phyloP scores from a whole-genome alignment of 2,329 filamentous ascomycete genomes.

The Venturia carpophila region DNA sequence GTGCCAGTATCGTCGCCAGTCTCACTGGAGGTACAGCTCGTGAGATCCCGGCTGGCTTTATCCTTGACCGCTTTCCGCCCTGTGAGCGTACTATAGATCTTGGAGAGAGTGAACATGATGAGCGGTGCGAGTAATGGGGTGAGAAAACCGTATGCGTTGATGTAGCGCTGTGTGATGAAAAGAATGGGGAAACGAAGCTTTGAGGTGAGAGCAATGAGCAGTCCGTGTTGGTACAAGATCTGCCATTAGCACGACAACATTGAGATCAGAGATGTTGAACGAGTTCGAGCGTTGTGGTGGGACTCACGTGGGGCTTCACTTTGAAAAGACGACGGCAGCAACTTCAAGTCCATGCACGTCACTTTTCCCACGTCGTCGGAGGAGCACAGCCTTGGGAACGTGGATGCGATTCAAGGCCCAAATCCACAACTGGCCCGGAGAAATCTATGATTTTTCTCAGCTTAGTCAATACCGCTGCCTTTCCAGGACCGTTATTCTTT shows the following conservation, averaged over 20 bases:
- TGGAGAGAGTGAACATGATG: not conserved
- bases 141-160: not conserved
- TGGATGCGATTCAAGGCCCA: no score
- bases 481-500: no score
- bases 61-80: not conserved
- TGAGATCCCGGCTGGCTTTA: not conserved
- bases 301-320: slow-evolving; percentile 5
- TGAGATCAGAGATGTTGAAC: not conserved
- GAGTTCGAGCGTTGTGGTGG: no score
- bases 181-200: not conserved
- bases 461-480: no score
- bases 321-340: no score
- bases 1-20: not conserved
- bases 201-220: not conserved
- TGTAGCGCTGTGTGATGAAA: not conserved
- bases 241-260: not conserved
- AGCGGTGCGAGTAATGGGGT: not conserved
- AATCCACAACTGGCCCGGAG: no score
- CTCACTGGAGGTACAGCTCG: not conserved
- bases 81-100: not conserved
- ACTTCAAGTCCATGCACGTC: no score
- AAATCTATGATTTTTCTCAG: no score
- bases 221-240: not conserved
- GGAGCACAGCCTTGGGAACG: no score
- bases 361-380: no score